Base-by-base conservation (phyloP, 441 rosid species). In the Croton setiger region DNA sequence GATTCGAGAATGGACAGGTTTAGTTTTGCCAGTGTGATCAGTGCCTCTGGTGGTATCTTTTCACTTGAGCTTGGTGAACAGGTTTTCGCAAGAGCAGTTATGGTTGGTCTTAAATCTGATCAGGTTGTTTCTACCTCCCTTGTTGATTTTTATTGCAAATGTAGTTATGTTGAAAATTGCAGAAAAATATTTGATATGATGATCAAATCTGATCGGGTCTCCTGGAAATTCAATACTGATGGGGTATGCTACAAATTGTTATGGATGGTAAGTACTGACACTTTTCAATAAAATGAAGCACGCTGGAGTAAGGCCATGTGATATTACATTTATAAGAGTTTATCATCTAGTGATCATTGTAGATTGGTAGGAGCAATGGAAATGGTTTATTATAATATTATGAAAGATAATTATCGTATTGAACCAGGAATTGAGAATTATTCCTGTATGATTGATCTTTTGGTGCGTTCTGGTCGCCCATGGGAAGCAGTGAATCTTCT, bases 211-310 rank as follows among this genome's bases (percentile, higher is more conserved):
- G 97, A 93, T 58, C 82, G 76, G 69, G 71, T 85, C 51, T 78
- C 96, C 47, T 93, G 98, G 94, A 91, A n/a, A 88, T 72, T 78
- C 94, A 53, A 85, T 93, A 93, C 68, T 93, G 74, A 84, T 83
- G 83, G 93, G 96, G 41, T 93, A 86, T 75, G 96, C 97, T 63
- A 81, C 85, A 7, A 88, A 93, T 66, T 96, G 98, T 54, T 67
- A 78, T 60, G 94, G 94, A 74, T 62, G 67, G 13, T 83, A 88
- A 77, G 87, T 87, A 41, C 79, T 89, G 45, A 49, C 66, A 57
- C 73, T 93, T 81, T 93, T 93, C 69, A 67, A 82, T 51, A 77
- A 88, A 85, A 89, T 91, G 97, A 82, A 70, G 61, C 67, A 74
- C 75, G 72, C 86, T 60, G 80, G 92, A 39, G 23, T 85, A 17